Evolutionary conservation across 2,329 filamentous ascomycete species (phyloP).

Genomic region (Aspergillus brasiliensis): DNA sequence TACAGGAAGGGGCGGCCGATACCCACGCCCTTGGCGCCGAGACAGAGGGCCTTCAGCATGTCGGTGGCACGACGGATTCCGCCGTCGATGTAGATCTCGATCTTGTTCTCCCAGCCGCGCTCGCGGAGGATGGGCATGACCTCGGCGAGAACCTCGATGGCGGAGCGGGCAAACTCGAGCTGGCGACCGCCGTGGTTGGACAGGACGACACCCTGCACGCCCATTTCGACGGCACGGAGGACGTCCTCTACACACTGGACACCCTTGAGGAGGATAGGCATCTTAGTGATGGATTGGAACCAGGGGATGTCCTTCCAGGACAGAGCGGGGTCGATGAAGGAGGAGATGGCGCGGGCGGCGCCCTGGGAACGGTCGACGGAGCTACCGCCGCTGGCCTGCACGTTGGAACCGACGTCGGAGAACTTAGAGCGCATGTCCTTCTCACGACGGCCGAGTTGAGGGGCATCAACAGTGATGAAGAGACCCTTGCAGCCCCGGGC

Average conservation of each 20-base stretch:
- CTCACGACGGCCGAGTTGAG: constrained; percentile 89
- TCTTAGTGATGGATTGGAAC: constrained; percentile 86
- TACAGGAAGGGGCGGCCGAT: constrained; percentile 95
- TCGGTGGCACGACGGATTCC: constrained; percentile 89
- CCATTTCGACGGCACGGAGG: constrained; percentile 76
- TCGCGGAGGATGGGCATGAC: constrained; percentile 84
- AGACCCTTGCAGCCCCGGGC: constrained; percentile 87
- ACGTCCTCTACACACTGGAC: constrained; percentile 97
- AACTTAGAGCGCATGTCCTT: constrained; percentile 98
- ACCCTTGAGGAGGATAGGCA: constrained; percentile 96
- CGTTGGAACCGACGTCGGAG: constrained; percentile 76
- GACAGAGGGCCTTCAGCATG: constrained; percentile 90
- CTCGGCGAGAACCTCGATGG: constrained; percentile 87
- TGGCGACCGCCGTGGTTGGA: constrained; percentile 96
- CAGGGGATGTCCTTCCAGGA: constrained; percentile 93
- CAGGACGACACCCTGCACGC: constrained; percentile 86
- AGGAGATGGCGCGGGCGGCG: constrained; percentile 90
- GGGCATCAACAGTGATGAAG: constrained; percentile 98
- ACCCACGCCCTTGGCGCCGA: constrained; percentile 88
- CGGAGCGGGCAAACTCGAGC: constrained; percentile 86
- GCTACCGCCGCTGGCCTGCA: constrained; percentile 69
- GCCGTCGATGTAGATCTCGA: constrained; percentile 90
- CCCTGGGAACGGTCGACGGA: constrained; percentile 84
- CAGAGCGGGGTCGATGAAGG: constrained; percentile 93
- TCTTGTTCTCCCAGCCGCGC: constrained; percentile 70